Evolutionary conservation across 306 rosid genomes (phyloP), one percentile per base, ranked within the genome.

Genomic region (Pyrus communis): DNA sequence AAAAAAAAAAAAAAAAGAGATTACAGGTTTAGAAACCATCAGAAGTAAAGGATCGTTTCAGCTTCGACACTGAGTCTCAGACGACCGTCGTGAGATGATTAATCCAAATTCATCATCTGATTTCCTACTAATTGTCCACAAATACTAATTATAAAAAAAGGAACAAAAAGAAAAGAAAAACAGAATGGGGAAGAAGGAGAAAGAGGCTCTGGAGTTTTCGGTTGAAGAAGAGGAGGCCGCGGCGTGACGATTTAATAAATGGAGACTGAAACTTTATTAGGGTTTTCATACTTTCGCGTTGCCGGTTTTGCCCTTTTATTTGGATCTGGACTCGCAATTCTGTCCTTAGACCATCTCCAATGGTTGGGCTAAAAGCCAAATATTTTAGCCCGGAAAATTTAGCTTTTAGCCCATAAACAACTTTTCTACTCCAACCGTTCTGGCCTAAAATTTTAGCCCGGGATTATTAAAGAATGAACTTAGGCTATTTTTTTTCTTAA

Each of bases 61-160:
- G 30, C 78, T 52, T n/a, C 73, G 81, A 77, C 83, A 67, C 82
- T 15, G 2, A 63, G 84, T 57, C 80, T 86, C 87, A 86, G 89
- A 86, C 80, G 89, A 86, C 89, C 89, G 89, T 87, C 90, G 90
- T 84, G 90, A 84, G 88, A 79, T 30, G 64, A 59, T 67, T n/a
- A 61, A 84, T 87, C 88, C 90, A 71, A 40, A 77, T 23, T 87
- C 90, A 75, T 87, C 90, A 87, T 64, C 31, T 73, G 88, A 60
- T 31, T 63, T 10, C 51, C 9, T 5, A 23, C 30, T 51, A 14
- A 4, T 40, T 8, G 12, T 49, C 21, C 21, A 49, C 55, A 49
- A 46, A 15, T 46, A 49, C 14, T 1, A 57, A 9, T 3, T 9
- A 1, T 0, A 3, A n/a, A 57, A 2, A 19, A 1, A 22, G 7